A percentile compares a stretch with the other conserved stretches of the same genome.
These are phyloP conservation scores for Zancudomyces culisetae DNA, from an alignment of 371 early-diverging fungal species.

Conservation along the genomic window DNA sequence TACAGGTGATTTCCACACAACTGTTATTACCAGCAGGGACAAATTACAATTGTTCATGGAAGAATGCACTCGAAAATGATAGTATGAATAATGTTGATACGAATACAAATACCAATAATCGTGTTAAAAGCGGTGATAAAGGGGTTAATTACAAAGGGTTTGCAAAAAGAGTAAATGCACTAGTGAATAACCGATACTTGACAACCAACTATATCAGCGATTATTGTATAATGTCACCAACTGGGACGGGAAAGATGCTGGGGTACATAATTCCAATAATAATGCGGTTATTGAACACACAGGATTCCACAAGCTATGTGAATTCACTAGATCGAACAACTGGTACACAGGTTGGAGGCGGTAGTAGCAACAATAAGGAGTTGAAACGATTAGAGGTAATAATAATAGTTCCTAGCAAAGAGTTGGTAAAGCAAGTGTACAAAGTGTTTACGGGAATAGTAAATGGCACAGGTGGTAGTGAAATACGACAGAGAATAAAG, in stretches of 20 bases:
- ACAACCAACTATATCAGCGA: too few relatives aligned
- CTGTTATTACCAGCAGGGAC: constrained; percentile 30
- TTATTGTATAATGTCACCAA: constrained; percentile 87
- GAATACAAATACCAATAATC: too few relatives aligned
- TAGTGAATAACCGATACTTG: too few relatives aligned
- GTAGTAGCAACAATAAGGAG: constrained; percentile 27
- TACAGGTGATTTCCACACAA: constrained; percentile 76
- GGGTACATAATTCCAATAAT: constrained; percentile 93
- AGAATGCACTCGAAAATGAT: too few relatives aligned
- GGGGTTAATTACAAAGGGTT: too few relatives aligned
- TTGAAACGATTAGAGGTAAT: constrained; percentile 64
- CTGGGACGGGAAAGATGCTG: constrained; percentile 92
- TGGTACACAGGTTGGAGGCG: too few relatives aligned
- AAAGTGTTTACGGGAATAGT: constrained; percentile 58
- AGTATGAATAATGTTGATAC: too few relatives aligned
- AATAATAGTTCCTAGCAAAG: constrained; percentile 77
- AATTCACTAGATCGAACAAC: too few relatives aligned
- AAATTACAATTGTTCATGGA: too few relatives aligned
- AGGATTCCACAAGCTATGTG: too few relatives aligned
- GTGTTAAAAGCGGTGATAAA: too few relatives aligned
- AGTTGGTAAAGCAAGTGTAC: constrained; percentile 69
- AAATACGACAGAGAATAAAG: background rate
- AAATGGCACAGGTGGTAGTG: constrained; percentile 37
- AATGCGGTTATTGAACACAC: constrained; percentile 15
- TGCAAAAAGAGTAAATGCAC: too few relatives aligned